Conservation (phyloP, 73 alveolate species). For the Blepharisma stoltei region DNA sequence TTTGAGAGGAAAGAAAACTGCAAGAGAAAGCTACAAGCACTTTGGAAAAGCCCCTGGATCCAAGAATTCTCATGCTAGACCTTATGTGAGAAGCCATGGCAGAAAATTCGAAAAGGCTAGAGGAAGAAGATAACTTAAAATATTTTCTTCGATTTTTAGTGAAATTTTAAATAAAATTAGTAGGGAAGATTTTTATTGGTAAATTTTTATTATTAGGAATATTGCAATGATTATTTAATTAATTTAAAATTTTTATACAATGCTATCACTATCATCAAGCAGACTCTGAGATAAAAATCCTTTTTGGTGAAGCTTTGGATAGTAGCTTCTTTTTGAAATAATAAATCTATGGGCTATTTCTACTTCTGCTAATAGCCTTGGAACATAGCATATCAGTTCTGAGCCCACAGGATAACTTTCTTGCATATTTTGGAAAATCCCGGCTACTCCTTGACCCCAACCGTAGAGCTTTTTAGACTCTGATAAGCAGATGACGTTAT, state of each 20-base stretch:
- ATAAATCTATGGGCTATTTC: constrained; percentile 22
- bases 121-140: constrained; percentile 14
- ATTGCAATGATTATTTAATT: no score
- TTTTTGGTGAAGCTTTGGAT: no score
- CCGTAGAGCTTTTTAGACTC: constrained; percentile 65
- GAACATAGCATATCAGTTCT: constrained; percentile 25
- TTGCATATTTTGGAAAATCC: background rate
- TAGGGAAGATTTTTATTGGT: no score
- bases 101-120: constrained; percentile 64
- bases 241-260: no score
- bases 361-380: constrained; percentile 22
- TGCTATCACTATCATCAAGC: no score
- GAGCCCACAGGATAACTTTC: constrained; percentile 16
- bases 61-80: constrained; percentile 51
- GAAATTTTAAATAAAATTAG: no score
- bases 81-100: constrained; percentile 54
- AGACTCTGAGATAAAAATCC: no score
- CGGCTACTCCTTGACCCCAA: constrained; percentile 84
- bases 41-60: constrained; percentile 87
- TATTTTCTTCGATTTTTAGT: no score
- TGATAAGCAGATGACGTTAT: constrained; percentile 61
- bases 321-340: background rate
- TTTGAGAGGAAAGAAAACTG: constrained; percentile 84
- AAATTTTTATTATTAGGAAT: no score
- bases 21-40: constrained; percentile 83